These are phyloP conservation scores for Chenopodium suecicum DNA, from an alignment of 148 eudicot genomes.

Conservation along the genomic window DNA sequence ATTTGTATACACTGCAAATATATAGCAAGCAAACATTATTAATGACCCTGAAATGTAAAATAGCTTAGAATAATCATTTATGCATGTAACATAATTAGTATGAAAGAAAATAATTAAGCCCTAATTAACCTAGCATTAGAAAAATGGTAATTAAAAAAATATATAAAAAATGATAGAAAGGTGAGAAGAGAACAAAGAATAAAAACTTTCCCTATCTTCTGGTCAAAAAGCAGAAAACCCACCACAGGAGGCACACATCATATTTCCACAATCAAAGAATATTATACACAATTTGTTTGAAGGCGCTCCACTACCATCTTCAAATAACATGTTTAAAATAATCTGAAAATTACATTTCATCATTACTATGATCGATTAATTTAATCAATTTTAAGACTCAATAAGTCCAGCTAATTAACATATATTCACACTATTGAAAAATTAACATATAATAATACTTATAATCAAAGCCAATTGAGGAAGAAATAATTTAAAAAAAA, in stretches of 20 bases:
- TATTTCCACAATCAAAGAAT: constrained; percentile 50
- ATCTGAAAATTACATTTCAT: constrained; percentile 14
- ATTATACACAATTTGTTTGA: constrained; percentile 22
- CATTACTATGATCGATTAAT: constrained; percentile 8
- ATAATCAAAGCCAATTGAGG: too few species aligned
- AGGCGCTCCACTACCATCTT: constrained; percentile 37
- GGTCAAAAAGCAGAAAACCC: constrained; percentile 56
- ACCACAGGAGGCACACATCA: constrained; percentile 44
- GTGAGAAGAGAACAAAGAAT: constrained; percentile 37
- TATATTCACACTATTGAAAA: neutral
- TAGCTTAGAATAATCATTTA: neutral
- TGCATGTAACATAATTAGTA: neutral
- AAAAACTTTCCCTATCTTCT: constrained; percentile 32
- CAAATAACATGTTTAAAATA: constrained; percentile 20
- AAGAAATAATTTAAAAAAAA: too few species aligned
- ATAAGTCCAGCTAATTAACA: neutral
- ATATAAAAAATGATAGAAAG: constrained; percentile 11
- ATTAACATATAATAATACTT: too few species aligned
- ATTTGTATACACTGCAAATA: too few species aligned
- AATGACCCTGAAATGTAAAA: too few species aligned
- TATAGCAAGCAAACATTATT: too few species aligned
- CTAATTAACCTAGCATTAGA: neutral
- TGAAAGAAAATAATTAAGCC: neutral
- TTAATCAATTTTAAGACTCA: neutral
- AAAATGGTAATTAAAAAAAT: neutral